phyloP scores from a whole-genome alignment of 1,284 basidiomycete genomes.

The Ganoderma resinaceum region DNA sequence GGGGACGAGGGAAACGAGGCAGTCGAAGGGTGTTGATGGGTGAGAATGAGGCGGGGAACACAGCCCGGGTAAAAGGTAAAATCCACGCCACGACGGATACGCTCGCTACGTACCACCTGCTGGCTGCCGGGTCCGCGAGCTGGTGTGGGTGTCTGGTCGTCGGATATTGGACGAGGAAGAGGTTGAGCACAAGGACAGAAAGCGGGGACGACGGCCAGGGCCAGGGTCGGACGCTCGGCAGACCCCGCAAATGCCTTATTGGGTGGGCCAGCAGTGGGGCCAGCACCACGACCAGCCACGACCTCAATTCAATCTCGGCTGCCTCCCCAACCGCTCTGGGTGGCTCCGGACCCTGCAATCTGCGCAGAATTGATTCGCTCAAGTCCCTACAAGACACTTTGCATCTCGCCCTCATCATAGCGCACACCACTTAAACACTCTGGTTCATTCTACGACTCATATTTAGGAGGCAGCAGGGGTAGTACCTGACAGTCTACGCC shows the following conservation, averaged over 20 bases:
- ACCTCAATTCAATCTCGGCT: constrained; percentile 7
- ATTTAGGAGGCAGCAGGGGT: constrained; percentile 9
- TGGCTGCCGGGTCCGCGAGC: constrained; percentile 6
- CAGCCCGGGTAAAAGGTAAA: constrained; percentile 24
- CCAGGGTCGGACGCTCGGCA: constrained; percentile 15
- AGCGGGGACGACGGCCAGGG: constrained; percentile 15
- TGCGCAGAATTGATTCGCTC: constrained; percentile 1
- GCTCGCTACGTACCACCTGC: constrained; percentile 18
- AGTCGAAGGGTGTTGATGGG: constrained; percentile 24
- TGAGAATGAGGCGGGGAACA: constrained; percentile 26
- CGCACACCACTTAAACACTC: neutral
- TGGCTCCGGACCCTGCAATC: constrained; percentile 14
- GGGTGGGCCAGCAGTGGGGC: constrained; percentile 4
- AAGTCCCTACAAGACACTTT: neutral
- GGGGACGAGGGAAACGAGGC: constrained; percentile 17
- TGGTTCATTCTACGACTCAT: constrained; percentile 20
- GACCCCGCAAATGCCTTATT: constrained; percentile 16
- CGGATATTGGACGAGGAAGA: constrained; percentile 5
- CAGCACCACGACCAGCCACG: too few relatives aligned
- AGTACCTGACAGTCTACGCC: constrained; percentile 16
- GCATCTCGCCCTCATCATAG: neutral
- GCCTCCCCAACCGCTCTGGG: neutral
- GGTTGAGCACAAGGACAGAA: constrained; percentile 18
- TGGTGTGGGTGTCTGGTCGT: constrained; percentile 10
- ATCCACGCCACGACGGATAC: constrained; percentile 22